phyloP scores from a whole-genome alignment of 2,329 filamentous ascomycete species.

The Xylaria sp. region DNA sequence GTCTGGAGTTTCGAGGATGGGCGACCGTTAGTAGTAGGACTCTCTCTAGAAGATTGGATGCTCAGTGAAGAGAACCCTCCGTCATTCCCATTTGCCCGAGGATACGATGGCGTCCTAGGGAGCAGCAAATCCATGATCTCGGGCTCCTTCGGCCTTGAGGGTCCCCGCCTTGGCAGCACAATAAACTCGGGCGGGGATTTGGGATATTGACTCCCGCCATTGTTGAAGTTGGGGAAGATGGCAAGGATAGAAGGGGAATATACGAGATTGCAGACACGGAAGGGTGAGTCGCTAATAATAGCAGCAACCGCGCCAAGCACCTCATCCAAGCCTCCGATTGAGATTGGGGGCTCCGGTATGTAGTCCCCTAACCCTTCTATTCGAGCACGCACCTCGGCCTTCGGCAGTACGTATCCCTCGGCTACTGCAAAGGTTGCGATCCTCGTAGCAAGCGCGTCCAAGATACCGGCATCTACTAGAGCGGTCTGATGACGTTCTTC shows the following conservation, averaged over 20 bases:
- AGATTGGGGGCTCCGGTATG: slow-evolving; percentile 70
- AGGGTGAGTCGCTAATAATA: slow-evolving; percentile 82
- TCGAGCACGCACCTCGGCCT: slow-evolving; percentile 65
- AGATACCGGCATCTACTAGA: slow-evolving; percentile 76
- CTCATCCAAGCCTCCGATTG: slow-evolving; percentile 68
- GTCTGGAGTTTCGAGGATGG: slow-evolving; percentile 45
- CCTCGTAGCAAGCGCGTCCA: slow-evolving; percentile 81
- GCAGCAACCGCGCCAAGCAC: slow-evolving; percentile 81
- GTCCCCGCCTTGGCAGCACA: slow-evolving; percentile 62
- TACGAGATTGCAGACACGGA: slow-evolving; percentile 76
- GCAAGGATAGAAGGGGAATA: slow-evolving; percentile 75
- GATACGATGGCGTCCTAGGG: slow-evolving; percentile 61
- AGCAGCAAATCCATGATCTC: slow-evolving; percentile 73
- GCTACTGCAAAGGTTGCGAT: slow-evolving; percentile 76
- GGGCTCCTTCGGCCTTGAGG: slow-evolving; percentile 56
- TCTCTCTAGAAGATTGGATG: slow-evolving; percentile 54
- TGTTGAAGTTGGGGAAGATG: slow-evolving; percentile 71
- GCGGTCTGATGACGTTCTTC: slow-evolving; percentile 75
- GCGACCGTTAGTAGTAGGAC: slow-evolving; percentile 45
- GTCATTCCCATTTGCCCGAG: slow-evolving; percentile 44
- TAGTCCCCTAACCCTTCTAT: slow-evolving; percentile 64
- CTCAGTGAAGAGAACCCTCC: slow-evolving; percentile 65
- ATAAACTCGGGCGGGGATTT: slow-evolving; percentile 63
- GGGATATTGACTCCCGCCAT: slow-evolving; percentile 59
- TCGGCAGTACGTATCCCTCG: slow-evolving; percentile 74